phyloP scores from a whole-genome alignment of 768 basidiomycete genomes.

The Suillus paluster region DNA sequence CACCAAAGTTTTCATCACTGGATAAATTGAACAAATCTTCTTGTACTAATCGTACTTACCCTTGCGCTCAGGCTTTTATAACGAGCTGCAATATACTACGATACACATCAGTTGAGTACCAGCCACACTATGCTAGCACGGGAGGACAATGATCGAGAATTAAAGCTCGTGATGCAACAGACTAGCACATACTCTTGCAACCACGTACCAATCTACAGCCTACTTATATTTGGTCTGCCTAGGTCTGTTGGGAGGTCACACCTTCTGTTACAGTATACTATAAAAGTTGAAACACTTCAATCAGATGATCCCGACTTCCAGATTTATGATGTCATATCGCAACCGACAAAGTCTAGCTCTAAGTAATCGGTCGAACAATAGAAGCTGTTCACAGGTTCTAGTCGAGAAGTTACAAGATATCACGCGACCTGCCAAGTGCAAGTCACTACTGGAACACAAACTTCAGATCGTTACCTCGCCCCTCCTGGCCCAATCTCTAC shows the following conservation, averaged over 20 bases:
- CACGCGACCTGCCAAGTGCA: not conserved
- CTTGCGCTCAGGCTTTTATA: not conserved
- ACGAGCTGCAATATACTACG: not conserved
- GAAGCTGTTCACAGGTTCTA: not conserved
- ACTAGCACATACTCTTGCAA: not conserved
- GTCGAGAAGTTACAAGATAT: not conserved
- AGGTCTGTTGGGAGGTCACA: no score
- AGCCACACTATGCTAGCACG: not conserved
- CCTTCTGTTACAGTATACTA: no score
- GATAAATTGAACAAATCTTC: not conserved
- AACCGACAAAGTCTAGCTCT: no score
- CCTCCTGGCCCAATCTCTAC: not conserved
- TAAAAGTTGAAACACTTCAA: no score
- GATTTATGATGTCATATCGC: no score
- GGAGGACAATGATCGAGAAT: not conserved
- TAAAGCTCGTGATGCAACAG: not conserved
- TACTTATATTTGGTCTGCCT: no score
- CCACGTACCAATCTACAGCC: no score
- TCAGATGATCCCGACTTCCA: no score
- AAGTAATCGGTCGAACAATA: not conserved
- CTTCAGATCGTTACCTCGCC: not conserved
- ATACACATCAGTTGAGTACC: not conserved
- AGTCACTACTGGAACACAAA: not conserved
- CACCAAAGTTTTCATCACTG: not conserved
- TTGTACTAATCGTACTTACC: not conserved